These are phyloP conservation scores for Hepatocystis sp. DNA, from an alignment of 169 alveolate species.

Conservation along the genomic window DNA sequence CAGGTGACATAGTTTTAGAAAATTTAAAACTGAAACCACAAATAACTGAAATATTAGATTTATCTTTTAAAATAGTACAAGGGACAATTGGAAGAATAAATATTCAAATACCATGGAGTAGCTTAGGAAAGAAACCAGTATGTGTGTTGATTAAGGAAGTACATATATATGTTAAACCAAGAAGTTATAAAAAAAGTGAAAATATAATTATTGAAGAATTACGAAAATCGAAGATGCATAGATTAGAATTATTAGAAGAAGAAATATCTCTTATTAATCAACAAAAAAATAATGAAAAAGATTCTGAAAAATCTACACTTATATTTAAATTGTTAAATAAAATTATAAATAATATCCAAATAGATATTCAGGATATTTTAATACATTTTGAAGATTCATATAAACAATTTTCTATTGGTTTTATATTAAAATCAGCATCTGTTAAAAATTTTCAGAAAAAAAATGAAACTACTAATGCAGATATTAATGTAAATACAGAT, in stretches of 20 bases:
- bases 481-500: conserved; percentile 25
- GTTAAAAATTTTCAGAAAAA: conserved; percentile 72
- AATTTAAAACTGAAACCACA: conserved; percentile 87
- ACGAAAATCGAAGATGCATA: conserved; percentile 79
- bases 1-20: conserved; percentile 88
- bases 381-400: conserved; percentile 84
- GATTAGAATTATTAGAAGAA: conserved; percentile 78
- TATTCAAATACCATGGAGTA: conserved; percentile 89
- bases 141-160: conserved; percentile 84
- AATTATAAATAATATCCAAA: conserved; percentile 86
- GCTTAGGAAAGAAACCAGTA: conserved; percentile 87
- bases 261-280: conserved; percentile 69
- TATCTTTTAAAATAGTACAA: conserved; percentile 76
- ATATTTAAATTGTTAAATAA: conserved; percentile 85
- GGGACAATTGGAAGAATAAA: conserved; percentile 87
- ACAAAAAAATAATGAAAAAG: conserved; percentile 73
- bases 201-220: conserved; percentile 81
- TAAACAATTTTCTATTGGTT: conserved; percentile 82
- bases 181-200: conserved; percentile 82
- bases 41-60: conserved; percentile 81
- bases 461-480: conserved; percentile 15
- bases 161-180: conserved; percentile 83
- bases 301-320: conserved; percentile 82
- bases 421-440: conserved; percentile 81
- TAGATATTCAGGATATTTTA: conserved; percentile 87